phyloP scores from a whole-genome alignment of 192 early-diverging fungal species.

The Linnemannia hyalina region DNA sequence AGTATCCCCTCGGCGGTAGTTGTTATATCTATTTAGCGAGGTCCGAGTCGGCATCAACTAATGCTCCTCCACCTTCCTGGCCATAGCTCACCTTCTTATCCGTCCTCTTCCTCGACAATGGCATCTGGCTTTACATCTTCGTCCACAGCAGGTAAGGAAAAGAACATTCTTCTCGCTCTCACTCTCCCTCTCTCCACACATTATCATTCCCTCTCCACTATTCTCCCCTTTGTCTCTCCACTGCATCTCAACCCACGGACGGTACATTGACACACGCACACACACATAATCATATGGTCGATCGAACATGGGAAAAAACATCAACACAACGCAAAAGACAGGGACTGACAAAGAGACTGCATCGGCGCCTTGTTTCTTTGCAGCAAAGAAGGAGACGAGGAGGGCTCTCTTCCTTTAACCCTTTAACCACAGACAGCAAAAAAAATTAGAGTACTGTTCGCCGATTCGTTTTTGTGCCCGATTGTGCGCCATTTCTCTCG shows the following conservation, averaged over 20 bases:
- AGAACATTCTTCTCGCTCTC: conserved; percentile 1
- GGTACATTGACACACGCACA: background rate
- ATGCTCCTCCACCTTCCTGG: background rate
- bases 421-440: background rate
- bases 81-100: background rate
- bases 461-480: background rate
- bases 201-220: background rate
- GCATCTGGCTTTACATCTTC: background rate
- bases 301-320: background rate
- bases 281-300: background rate
- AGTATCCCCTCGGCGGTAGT: background rate
- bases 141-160: background rate
- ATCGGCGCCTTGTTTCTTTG: background rate
- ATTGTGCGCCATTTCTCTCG: background rate
- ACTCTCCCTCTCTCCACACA: background rate
- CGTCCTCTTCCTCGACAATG: background rate
- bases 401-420: background rate
- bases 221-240: background rate
- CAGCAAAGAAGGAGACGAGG: background rate
- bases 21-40: background rate
- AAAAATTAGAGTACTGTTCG: background rate
- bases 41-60: background rate
- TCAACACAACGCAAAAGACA: background rate
- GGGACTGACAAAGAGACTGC: background rate
- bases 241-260: background rate